Percentiles rank a stretch among this genome's conserved stretches.
phyloP scores from a whole-genome alignment of 1,139 yeast genomes.

The Nematodospora anomalae region DNA sequence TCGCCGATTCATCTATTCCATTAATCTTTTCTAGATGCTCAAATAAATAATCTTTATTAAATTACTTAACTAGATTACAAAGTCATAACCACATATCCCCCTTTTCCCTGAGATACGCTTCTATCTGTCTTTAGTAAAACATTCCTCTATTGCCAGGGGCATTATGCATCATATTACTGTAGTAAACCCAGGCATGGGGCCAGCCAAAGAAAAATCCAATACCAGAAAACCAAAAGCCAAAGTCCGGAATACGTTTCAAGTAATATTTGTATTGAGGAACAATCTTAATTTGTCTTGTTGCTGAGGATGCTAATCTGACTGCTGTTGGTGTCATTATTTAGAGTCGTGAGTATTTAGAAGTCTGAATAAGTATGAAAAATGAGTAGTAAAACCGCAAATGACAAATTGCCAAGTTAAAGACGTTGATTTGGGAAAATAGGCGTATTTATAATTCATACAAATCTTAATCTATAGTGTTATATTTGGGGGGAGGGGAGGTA shows the following conservation, averaged over 20 bases:
- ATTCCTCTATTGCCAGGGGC: conserved; percentile 27
- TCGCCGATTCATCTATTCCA: too few relatives aligned
- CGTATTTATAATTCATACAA: too few relatives aligned
- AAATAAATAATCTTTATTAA: neutral
- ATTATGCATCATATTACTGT: conserved; percentile 24
- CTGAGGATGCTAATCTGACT: conserved; percentile 10
- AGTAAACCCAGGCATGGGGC: conserved; percentile 34
- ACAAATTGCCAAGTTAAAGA: too few relatives aligned
- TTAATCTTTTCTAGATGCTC: too few relatives aligned
- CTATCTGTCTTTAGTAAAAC: conserved; percentile 5
- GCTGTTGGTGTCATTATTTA: conserved; percentile 14
- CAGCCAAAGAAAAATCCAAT: conserved; percentile 36
- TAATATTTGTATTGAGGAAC: conserved; percentile 26
- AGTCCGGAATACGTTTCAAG: conserved; percentile 32
- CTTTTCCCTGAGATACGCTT: too few relatives aligned
- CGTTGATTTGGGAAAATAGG: too few relatives aligned
- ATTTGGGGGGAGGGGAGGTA: too few relatives aligned
- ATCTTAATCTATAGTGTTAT: too few relatives aligned
- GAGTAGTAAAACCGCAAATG: neutral
- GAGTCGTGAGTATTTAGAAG: too few relatives aligned
- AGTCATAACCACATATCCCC: neutral
- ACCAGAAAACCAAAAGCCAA: conserved; percentile 35
- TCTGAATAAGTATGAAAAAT: neutral
- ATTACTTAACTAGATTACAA: neutral
- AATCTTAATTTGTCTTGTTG: conserved; percentile 4